Conservation (phyloP, 75 land plant species). For the Cupressus sempervirens region DNA sequence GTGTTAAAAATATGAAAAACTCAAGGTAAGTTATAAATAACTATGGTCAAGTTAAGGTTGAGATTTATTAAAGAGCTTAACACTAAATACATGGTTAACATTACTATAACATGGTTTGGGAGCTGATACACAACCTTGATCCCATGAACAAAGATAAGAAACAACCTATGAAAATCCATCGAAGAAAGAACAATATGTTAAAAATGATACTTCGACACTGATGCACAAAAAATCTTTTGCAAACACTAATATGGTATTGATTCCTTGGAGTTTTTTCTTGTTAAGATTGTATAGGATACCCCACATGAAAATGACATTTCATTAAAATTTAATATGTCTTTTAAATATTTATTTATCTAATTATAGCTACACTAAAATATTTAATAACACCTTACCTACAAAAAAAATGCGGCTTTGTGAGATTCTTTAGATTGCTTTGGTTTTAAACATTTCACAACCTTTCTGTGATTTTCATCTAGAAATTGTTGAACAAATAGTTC, state of each 20-base stretch:
- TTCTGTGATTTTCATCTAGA: slow-evolving; percentile 54
- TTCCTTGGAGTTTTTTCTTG: not conserved
- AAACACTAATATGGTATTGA: not conserved
- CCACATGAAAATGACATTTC: not conserved
- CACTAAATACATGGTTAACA: too few relatives aligned
- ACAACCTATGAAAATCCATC: slow-evolving; percentile 89
- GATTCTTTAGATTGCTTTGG: slow-evolving; percentile 74
- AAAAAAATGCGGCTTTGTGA: slow-evolving; percentile 85
- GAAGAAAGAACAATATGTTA: not conserved
- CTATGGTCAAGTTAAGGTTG: too few relatives aligned
- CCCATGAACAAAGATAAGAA: slow-evolving; percentile 68
- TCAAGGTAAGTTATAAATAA: too few relatives aligned
- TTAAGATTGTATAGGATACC: not conserved
- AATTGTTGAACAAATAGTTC: slow-evolving; percentile 73
- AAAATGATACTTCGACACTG: not conserved
- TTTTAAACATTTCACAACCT: slow-evolving; percentile 85
- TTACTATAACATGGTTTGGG: too few relatives aligned
- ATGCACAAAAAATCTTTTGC: too few relatives aligned
- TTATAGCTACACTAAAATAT: not conserved
- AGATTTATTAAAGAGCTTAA: too few relatives aligned
- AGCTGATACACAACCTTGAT: slow-evolving; percentile 3
- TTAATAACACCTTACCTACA: slow-evolving; percentile 48
- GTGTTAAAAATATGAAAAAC: too few relatives aligned
- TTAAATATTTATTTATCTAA: too few relatives aligned
- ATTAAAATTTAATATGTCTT: not conserved